Base-by-base conservation (phyloP, 768 basidiomycete species). In the Chalciporus piperatus region DNA sequence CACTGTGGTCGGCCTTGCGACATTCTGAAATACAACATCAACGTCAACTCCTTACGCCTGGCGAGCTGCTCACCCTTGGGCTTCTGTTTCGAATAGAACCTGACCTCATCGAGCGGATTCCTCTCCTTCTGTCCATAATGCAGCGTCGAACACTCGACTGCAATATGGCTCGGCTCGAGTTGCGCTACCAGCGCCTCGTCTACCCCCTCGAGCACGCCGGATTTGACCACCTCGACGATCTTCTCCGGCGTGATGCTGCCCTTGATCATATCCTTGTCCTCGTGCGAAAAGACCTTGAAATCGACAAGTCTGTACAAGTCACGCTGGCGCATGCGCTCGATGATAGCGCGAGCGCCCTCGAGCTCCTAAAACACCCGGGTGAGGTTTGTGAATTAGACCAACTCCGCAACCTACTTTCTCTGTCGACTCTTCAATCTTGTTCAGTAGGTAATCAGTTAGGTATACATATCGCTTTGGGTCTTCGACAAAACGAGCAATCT, bases 81-180 rank as follows among this genome's bases (percentile, higher is more conserved):
- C 16, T 77, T 73, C 13, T 74, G 70, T 65, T 91, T 91, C 0
- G 83, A 81, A 59, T 90, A 92, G 61, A 92, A 93, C 62, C 76
- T 81, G 47, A 90, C 80, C 14, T 69, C 75, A 41, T 85, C 77
- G 41, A 92, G 61, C 1, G 91, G 91, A 58, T 88, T 89, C 54
- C 72, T 66, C 40, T 81, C 79, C 56, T 78, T 73, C 82, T 86
- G 88, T 3, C 90, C 91, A 59, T 87, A 85, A 62, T 92, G 91
- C 76, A 92, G 75, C n/a, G 64, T 59, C 2, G 81, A 67, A 13
- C 83, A 71, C 45, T 84, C 79, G 19, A 92, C 85, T 37, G 85
- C 79, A 27, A 92, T 73, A 47, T 89, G 78, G 6, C 74, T 64
- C 0, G 70, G 66, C 14, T 54, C 62, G 11, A 87, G 70, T 9